phyloP scores from a whole-genome alignment of 768 basidiomycete species.

The Suillus ampliporus region DNA sequence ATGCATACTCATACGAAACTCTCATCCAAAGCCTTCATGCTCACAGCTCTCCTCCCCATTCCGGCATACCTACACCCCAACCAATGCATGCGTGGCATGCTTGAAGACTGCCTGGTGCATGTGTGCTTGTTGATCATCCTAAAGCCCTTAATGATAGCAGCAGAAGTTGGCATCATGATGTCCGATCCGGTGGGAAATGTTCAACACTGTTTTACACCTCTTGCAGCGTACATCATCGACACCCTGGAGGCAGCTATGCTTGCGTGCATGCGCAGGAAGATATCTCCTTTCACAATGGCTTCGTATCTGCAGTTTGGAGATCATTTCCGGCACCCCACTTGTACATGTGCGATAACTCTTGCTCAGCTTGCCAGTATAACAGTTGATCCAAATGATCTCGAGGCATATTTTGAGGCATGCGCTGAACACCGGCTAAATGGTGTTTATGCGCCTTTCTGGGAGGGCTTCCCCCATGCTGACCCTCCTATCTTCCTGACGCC shows the following conservation, averaged over 20 bases:
- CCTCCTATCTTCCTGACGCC: no score
- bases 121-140: constrained; percentile 22
- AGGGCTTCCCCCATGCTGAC: no score
- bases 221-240: constrained; percentile 33
- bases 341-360: constrained; percentile 17
- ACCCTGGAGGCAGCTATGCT: constrained; percentile 16
- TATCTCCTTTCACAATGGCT: constrained; percentile 33
- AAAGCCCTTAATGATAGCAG: constrained; percentile 21
- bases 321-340: constrained; percentile 29
- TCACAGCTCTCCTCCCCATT: constrained; percentile 34
- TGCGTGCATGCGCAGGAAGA: constrained; percentile 20
- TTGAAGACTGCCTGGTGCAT: constrained; percentile 18
- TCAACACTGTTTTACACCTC: constrained; percentile 22
- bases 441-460: no score
- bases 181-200: constrained; percentile 25
- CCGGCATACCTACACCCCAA: constrained; percentile 28
- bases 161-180: constrained; percentile 22
- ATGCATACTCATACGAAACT: constrained; percentile 33
- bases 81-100: constrained; percentile 25
- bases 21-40: constrained; percentile 30
- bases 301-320: constrained; percentile 38
- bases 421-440: no score
- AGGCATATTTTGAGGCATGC: no score
- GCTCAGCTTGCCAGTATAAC: no score
- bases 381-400: no score